Base-by-base conservation (phyloP, 139 green algal genomes). In the Chlamydomonas sp. region DNA sequence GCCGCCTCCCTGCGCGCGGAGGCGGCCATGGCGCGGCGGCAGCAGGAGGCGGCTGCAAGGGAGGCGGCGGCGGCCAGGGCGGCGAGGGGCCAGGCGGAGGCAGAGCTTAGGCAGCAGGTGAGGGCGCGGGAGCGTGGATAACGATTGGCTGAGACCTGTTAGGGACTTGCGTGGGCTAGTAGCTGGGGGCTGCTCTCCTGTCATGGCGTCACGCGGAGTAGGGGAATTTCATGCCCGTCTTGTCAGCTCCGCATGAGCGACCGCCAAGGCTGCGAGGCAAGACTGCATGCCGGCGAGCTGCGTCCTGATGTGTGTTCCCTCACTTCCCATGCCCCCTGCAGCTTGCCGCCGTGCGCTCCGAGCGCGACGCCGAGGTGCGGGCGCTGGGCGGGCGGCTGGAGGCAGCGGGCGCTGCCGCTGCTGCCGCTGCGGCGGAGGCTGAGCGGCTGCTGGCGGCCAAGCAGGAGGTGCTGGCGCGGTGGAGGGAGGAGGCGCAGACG, bases 401-500 rank as follows among this genome's bases (percentile, higher is more conserved):
- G 71, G 71, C 58, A 4, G 82, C 91, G 5, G 67, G 92, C 49
- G 73, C 77, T 4, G 66, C 86, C 0, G 88, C 80, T 17, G 68
- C 64, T 2, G 58, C 72, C 17, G 90, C 85, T 62, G 89, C 93
- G 61, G 80, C 84, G 0, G 92, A 95, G 85, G 90, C 90, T 63
- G 92, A 93, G 82, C 82, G 87, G 57, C 82, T 93, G 81, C 72
- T 95, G 60, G 81, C 78, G 17, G 78, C 62, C 57, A 93, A 93
- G 83, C 89, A 95, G 79, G 82, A 77, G 18, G 76, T 95, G 85
- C 85, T 95, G 77, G 85, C 88, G 1, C 71, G 79, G 0, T 95
- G 90, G 89, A 90, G 89, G 68, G 89, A 93, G 84, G 92, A 94
- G 74, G 90, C 92, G 20, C 85, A 93, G 63, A 84, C 84, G 90